Conservation (phyloP, 225 moss, liverwort and hornwort species). For the Anthoceros angustus region DNA sequence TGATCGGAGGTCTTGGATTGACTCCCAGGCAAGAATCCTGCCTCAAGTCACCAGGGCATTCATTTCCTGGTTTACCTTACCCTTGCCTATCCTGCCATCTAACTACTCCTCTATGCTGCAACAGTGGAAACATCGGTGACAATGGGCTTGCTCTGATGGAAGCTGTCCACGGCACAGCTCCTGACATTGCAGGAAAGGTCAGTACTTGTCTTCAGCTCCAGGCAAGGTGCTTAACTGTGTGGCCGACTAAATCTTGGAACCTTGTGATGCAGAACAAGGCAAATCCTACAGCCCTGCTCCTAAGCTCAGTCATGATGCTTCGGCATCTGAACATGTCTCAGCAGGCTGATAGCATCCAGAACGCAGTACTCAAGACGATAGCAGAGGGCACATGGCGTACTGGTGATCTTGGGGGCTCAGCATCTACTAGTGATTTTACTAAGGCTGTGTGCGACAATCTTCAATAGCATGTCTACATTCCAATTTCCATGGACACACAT, state of each 20-base stretch:
- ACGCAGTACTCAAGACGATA: conserved; percentile 23
- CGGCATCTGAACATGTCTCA: conserved; percentile 55
- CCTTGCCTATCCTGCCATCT: no score
- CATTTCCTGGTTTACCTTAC: no score
- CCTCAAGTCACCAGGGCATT: no score
- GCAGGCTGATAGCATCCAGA: conserved; percentile 51
- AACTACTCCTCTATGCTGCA: no score
- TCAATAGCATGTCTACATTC: no score
- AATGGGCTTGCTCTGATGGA: no score
- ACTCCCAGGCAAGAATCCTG: conserved; percentile 59
- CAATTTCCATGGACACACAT: no score
- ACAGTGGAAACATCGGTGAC: no score
- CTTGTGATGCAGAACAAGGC: conserved; percentile 58
- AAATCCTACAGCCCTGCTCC: conserved; percentile 75
- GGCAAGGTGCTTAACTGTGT: background rate
- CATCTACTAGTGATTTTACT: no score
- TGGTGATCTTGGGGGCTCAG: no score
- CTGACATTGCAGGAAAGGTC: conserved; percentile 94
- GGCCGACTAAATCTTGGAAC: background rate
- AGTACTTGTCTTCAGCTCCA: conserved; percentile 3
- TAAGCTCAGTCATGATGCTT: conserved; percentile 94
- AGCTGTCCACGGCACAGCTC: conserved; percentile 96
- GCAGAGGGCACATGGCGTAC: no score
- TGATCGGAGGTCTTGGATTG: conserved; percentile 83
- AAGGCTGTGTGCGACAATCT: no score